Base-by-base conservation (phyloP, 192 early-diverging fungal species). In the Coemansia sp. region DNA sequence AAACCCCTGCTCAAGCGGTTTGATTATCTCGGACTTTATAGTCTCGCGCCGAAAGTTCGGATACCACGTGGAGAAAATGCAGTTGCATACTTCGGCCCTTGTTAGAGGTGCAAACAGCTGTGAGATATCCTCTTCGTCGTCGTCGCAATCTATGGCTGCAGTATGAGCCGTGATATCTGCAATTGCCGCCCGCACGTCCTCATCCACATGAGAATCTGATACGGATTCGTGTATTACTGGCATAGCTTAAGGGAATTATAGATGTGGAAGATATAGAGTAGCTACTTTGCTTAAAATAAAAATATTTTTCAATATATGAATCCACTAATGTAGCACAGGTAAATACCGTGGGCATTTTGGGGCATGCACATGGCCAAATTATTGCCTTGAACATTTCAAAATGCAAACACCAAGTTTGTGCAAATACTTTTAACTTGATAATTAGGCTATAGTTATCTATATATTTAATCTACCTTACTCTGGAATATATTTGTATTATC, bases 51-150 rank as follows among this genome's bases (percentile, higher is more conserved):
- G 67, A 66, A 97, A 93, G 22, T 36, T 65, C 10, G 86, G 84
- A 70, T 93, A 94, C 97, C 97, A 98, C 11, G 86, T 62, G 2
- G 88, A 84, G 69, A 95, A 92, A 7, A 87, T 61, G 71, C 95
- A 96, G 65, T 88, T 87, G 42, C 78, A 27, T 6, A 94, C 85
- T 19, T 94, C 87, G 12, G 87, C 67, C 40, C 73, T 67, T 1
- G 90, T 90, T 22, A 92, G 65, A 17, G 81, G 78, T 42, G 88
- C 88, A 44, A 92, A 77, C 42, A 74, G 53, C 29, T 46, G 27
- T 7, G 64, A 40, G 7, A 67, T 19, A 24, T 74, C 72, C 2
- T 50, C 44, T 9, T 69, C 66, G 1, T 60, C 41, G 19, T 61
- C 38, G 67, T 38, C 45, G 10, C 27, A 36, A 9, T 20, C 41